phyloP scores from a whole-genome alignment of 2,329 filamentous ascomycete genomes.

The Clarireedia paspali region DNA sequence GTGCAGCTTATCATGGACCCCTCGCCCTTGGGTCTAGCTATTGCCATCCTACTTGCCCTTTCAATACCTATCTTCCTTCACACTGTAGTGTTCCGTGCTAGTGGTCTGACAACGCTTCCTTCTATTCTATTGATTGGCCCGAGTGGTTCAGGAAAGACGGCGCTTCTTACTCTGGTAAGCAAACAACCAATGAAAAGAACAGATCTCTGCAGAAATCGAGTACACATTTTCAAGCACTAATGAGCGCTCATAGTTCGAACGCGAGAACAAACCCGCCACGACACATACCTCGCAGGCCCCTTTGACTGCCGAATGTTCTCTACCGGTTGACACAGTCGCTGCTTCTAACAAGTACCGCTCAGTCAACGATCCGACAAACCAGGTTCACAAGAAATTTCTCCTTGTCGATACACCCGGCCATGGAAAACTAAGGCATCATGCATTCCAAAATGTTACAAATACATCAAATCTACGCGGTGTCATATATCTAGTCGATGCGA shows the following conservation, averaged over 20 bases:
- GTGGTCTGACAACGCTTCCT: conserved; percentile 60
- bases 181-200: background rate
- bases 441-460: conserved; percentile 44
- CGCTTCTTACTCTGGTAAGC: conserved; percentile 68
- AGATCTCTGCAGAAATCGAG: background rate
- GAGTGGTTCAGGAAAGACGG: conserved; percentile 78
- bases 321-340: conserved; percentile 44
- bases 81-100: conserved; percentile 57
- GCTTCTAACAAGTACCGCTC: conserved; percentile 58
- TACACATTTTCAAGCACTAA: conserved; percentile 9
- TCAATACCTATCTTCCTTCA: conserved; percentile 72
- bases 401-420: conserved; percentile 90
- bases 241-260: conserved; percentile 39
- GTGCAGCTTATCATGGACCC: conserved; percentile 51
- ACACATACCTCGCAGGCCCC: conserved; percentile 57
- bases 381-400: conserved; percentile 59
- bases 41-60: conserved; percentile 65
- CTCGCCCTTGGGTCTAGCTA: conserved; percentile 52
- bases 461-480: conserved; percentile 57
- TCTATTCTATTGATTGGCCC: conserved; percentile 77
- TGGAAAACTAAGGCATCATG: conserved; percentile 76
- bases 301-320: conserved; percentile 45
- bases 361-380: conserved; percentile 51
- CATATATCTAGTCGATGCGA: conserved; percentile 84
- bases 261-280: conserved; percentile 34